Evolutionary conservation across 2,329 filamentous ascomycete species (phyloP).

Genomic region (Metarhizium guizhouense): DNA sequence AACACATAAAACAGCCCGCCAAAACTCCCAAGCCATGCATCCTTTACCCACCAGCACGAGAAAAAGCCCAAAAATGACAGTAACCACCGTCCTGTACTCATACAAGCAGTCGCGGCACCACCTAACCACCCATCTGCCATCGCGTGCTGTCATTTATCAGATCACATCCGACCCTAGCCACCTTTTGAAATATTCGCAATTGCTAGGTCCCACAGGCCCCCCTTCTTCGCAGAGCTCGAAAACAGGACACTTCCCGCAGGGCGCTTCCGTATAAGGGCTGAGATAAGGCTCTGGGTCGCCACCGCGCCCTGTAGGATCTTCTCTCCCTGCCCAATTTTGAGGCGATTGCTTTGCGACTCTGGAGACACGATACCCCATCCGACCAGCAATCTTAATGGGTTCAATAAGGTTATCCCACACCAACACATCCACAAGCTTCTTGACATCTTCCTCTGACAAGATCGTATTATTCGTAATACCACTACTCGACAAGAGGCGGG

Average conservation of each 20-base stretch:
- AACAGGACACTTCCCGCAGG: conserved; percentile 86
- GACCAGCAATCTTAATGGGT: conserved; percentile 40
- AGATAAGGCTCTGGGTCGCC: conserved; percentile 34
- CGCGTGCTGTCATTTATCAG: neutral
- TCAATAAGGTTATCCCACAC: conserved; percentile 83
- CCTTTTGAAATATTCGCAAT: conserved; percentile 82
- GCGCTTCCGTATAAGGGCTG: conserved; percentile 79
- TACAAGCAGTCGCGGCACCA: neutral
- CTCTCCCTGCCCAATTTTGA: conserved; percentile 30
- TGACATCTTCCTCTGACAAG: conserved; percentile 64
- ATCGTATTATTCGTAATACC: conserved; percentile 66
- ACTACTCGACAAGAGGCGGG: conserved; percentile 59
- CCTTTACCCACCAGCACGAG: neutral
- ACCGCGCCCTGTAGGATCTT: conserved; percentile 25
- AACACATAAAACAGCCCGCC: neutral
- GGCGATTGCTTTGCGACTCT: conserved; percentile 37
- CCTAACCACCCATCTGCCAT: neutral
- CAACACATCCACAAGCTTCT: conserved; percentile 79
- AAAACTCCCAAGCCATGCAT: conserved; percentile 14
- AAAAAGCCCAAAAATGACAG: neutral
- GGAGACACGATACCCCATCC: conserved; percentile 43
- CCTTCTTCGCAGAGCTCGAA: conserved; percentile 88
- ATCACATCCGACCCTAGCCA: conserved; percentile 55
- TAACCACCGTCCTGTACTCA: neutral
- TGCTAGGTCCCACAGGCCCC: conserved; percentile 80